These are phyloP conservation scores for Colletotrichum sp. DNA, from an alignment of 2,329 filamentous ascomycete species.

Conservation along the genomic window DNA sequence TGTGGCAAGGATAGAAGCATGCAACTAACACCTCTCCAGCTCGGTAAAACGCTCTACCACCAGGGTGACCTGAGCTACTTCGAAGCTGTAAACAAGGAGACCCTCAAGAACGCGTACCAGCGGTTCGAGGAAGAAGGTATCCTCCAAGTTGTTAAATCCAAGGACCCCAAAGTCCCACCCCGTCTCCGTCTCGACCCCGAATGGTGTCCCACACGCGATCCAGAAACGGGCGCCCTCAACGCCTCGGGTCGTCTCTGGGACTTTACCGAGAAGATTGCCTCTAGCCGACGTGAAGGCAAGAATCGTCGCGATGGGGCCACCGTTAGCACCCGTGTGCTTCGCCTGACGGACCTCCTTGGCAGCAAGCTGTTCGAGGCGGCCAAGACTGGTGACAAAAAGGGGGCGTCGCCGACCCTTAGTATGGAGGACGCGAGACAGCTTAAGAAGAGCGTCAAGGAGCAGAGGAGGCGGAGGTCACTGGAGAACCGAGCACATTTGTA, in stretches of 20 bases:
- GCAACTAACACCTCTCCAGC: conserved; percentile 48
- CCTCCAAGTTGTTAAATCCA: conserved; percentile 73
- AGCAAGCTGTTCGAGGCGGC: conserved; percentile 69
- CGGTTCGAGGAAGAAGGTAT: conserved; percentile 93
- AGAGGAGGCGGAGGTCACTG: conserved; percentile 52
- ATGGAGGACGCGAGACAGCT: conserved; percentile 54
- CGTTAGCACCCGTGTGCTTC: conserved; percentile 81
- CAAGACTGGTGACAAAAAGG: conserved; percentile 43
- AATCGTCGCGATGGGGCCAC: conserved; percentile 93
- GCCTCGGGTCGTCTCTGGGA: conserved; percentile 85
- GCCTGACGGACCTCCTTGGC: conserved; percentile 77
- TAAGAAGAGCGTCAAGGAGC: conserved; percentile 48
- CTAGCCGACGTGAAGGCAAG: conserved; percentile 87
- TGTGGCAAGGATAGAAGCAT: accelerated
- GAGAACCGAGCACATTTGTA: conserved; percentile 58
- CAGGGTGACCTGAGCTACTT: conserved; percentile 98
- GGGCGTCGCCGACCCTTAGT: conserved; percentile 48
- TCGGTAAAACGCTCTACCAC: conserved; percentile 96
- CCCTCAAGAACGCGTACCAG: conserved; percentile 89
- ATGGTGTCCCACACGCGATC: conserved; percentile 76
- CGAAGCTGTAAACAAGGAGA: conserved; percentile 98
- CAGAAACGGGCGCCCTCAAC: conserved; percentile 62
- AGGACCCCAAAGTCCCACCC: conserved; percentile 65
- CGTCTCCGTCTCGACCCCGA: conserved; percentile 73
- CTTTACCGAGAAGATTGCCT: conserved; percentile 87